Evolutionary conservation across 176 grass and related monocot species (phyloP).

Genomic region (Musa beccarii): DNA sequence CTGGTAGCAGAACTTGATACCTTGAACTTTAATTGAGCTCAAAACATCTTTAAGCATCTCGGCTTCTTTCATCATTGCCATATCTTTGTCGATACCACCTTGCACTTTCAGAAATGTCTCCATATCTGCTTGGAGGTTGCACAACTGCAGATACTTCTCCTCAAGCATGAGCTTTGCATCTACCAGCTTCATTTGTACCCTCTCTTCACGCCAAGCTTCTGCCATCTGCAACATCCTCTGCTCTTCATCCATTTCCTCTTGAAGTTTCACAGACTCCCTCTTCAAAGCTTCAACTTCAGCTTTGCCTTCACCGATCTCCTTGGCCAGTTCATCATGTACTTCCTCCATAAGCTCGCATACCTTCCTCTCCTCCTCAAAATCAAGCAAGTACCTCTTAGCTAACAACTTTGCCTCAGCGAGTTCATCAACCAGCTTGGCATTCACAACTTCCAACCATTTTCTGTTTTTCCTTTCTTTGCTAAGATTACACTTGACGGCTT

Average conservation of each 20-base stretch:
- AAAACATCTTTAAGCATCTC: constrained; percentile 45
- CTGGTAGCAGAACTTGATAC: constrained; percentile 47
- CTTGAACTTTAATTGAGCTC: constrained; percentile 31
- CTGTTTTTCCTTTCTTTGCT: constrained; percentile 46
- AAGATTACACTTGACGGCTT: constrained; percentile 51
- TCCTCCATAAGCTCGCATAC: constrained; percentile 64
- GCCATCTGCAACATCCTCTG: constrained; percentile 91
- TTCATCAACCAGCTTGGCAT: constrained; percentile 44
- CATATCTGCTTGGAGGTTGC: constrained; percentile 44
- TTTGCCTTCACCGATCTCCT: constrained; percentile 64
- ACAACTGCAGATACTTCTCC: constrained; percentile 68
- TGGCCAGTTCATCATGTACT: constrained; percentile 63
- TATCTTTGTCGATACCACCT: constrained; percentile 18
- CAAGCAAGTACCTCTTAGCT: constrained; percentile 37
- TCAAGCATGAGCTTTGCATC: constrained; percentile 83
- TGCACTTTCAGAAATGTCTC: constrained; percentile 60
- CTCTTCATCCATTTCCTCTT: constrained; percentile 80
- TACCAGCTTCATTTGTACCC: constrained; percentile 90
- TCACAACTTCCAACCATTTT: constrained; percentile 49
- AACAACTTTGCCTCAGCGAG: constrained; percentile 45
- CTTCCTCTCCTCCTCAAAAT: constrained; percentile 73
- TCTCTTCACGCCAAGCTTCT: constrained; percentile 95
- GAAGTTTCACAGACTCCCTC: constrained; percentile 54
- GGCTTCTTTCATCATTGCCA: constrained; percentile 30
- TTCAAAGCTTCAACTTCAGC: constrained; percentile 69